Evolutionary conservation across 345 rosid genomes (phyloP).

Genomic region (Heritiera fomes): DNA sequence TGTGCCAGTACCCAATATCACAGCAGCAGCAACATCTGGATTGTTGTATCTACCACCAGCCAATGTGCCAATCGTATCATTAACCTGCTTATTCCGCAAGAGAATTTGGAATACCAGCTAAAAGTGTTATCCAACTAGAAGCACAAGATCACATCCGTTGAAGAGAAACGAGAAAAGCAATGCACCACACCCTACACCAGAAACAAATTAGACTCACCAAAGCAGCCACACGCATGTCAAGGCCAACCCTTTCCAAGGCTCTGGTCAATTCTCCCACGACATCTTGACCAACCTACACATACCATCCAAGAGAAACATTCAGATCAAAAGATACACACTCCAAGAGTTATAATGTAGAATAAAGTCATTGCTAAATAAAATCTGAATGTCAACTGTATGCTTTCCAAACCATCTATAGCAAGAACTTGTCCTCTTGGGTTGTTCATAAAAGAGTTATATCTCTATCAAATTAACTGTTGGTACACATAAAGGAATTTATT

Average conservation of each 20-base stretch:
- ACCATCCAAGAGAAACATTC: slow-evolving; percentile 4
- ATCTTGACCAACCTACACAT: slow-evolving; percentile 78
- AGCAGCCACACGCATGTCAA: slow-evolving; percentile 82
- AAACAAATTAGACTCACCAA: slow-evolving; percentile 50
- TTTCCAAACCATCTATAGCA: not conserved
- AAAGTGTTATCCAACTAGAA: not conserved
- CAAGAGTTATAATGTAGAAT: not conserved
- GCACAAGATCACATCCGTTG: slow-evolving; percentile 15
- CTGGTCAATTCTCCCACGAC: slow-evolving; percentile 74
- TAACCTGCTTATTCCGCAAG: slow-evolving; percentile 50
- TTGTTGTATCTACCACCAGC: slow-evolving; percentile 83
- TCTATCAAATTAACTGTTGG: not conserved
- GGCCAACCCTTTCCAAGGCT: slow-evolving; percentile 76
- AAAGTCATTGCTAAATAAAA: not conserved
- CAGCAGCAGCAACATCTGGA: slow-evolving; percentile 74
- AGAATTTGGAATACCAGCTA: slow-evolving; percentile 12
- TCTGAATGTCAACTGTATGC: not conserved
- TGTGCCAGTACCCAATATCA: slow-evolving; percentile 89
- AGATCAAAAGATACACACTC: not conserved
- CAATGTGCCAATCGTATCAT: slow-evolving; percentile 87
- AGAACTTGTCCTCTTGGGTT: not conserved
- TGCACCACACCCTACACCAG: not conserved
- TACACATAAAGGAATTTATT: not conserved
- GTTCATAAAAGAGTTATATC: not conserved
- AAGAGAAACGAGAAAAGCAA: not conserved